These are phyloP conservation scores for Margaritispora aquatica DNA, from an alignment of 495 filamentous ascomycete genomes.

Conservation along the genomic window DNA sequence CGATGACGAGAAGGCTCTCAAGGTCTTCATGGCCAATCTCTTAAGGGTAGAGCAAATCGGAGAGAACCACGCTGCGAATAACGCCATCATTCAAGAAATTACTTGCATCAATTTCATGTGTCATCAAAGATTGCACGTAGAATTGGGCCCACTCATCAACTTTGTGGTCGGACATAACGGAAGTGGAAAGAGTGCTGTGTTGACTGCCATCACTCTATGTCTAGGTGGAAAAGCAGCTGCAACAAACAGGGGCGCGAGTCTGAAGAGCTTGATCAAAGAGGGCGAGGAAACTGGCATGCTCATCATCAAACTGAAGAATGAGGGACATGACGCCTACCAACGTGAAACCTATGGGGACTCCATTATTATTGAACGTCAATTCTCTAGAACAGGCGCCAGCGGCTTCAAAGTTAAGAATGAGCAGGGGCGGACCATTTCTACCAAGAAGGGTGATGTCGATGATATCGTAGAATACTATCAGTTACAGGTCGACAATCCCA, in stretches of 20 bases:
- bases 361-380: constrained; percentile 86
- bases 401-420: constrained; percentile 82
- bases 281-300: constrained; percentile 56
- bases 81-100: constrained; percentile 76
- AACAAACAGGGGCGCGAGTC: constrained; percentile 88
- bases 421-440: constrained; percentile 66
- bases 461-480: constrained; percentile 89
- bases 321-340: constrained; percentile 75
- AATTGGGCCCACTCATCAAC: constrained; percentile 88
- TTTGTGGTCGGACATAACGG: constrained; percentile 98
- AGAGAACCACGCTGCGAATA: constrained; percentile 71
- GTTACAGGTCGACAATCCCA: constrained; percentile 92
- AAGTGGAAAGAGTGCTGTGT: constrained; percentile 94
- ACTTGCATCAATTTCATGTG: constrained; percentile 95
- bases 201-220: constrained; percentile 93
- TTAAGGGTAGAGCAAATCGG: constrained; percentile 49
- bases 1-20: constrained; percentile 64
- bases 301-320: constrained; percentile 83
- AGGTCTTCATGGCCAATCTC: constrained; percentile 43
- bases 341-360: constrained; percentile 76
- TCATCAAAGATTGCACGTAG: constrained; percentile 70
- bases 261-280: constrained; percentile 91
- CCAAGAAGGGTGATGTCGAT: constrained; percentile 82
- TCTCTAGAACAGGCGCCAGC: constrained; percentile 67
- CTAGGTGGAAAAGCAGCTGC: constrained; percentile 89